These are phyloP conservation scores for Nematocida parisii DNA, from an alignment of 371 early-diverging fungal species.

Conservation along the genomic window DNA sequence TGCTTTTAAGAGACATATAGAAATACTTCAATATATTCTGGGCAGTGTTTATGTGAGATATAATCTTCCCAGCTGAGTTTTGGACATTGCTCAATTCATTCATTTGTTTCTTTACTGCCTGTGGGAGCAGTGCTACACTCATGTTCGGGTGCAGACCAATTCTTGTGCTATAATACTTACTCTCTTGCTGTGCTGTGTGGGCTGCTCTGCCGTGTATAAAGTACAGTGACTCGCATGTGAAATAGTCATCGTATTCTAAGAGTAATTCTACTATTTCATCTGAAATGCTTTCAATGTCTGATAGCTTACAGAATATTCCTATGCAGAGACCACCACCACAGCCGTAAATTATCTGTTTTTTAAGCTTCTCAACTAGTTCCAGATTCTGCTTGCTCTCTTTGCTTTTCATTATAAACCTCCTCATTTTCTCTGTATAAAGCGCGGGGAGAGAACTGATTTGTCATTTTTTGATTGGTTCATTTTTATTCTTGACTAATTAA, in stretches of 20 bases:
- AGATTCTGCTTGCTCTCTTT: conserved; percentile 10
- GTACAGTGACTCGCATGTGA: conserved; percentile 48
- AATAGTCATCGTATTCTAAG: conserved; percentile 39
- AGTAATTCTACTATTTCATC: conserved; percentile 34
- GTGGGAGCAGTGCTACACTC: conserved; percentile 13
- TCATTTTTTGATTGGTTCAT: conserved; percentile 10
- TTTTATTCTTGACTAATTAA: conserved; percentile 10
- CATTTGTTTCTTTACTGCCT: neutral
- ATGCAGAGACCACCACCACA: conserved; percentile 30
- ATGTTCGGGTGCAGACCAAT: conserved; percentile 25
- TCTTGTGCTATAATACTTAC: neutral
- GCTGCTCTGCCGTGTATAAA: conserved; percentile 23
- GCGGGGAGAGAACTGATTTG: neutral
- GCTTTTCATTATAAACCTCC: conserved; percentile 8
- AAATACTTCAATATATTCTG: conserved; percentile 46
- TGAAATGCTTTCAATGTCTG: conserved; percentile 28
- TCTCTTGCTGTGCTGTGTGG: neutral
- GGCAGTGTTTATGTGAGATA: neutral
- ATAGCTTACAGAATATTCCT: conserved; percentile 55
- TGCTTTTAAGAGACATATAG: neutral
- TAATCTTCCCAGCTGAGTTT: neutral
- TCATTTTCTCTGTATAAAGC: conserved; percentile 24
- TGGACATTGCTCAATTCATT: neutral
- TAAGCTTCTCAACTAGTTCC: conserved; percentile 25
- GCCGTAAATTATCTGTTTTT: conserved; percentile 53